Percentiles rank a stretch among this genome's conserved stretches.
Evolutionary conservation across 345 rosid species (phyloP).

Genomic region (Cardamine chenopodiifolia): DNA sequence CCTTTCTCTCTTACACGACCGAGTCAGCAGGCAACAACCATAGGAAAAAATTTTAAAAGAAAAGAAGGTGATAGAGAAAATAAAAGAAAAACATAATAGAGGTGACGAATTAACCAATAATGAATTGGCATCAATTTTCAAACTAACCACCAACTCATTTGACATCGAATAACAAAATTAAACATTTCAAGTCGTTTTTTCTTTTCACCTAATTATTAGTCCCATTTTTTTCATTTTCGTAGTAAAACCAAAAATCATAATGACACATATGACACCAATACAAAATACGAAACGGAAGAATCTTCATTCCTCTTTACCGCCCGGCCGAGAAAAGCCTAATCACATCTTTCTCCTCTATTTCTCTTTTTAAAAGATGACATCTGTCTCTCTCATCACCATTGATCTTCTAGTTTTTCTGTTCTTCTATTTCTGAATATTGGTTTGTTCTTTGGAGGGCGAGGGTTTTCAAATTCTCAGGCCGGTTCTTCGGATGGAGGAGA

Average conservation of each 20-base stretch:
- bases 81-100: constrained; percentile 14
- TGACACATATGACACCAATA: constrained; percentile 38
- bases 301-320: constrained; percentile 39
- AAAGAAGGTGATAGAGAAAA: neutral
- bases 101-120: constrained; percentile 11
- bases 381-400: constrained; percentile 24
- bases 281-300: constrained; percentile 41
- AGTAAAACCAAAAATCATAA: constrained; percentile 11
- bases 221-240: constrained; percentile 12
- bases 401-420: neutral
- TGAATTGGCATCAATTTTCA: constrained; percentile 33
- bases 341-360: constrained; percentile 16
- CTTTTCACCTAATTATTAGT: constrained; percentile 13
- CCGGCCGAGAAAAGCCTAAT: constrained; percentile 30
- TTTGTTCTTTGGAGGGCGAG: neutral
- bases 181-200: constrained; percentile 3
- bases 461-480: constrained; percentile 13
- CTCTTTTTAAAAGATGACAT: constrained; percentile 31
- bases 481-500: constrained; percentile 43
- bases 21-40: constrained; percentile 37
- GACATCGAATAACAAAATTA: constrained; percentile 35
- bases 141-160: constrained; percentile 38
- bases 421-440: neutral
- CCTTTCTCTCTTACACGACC: constrained; percentile 33
- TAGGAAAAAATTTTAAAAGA: neutral